Evolutionary conservation across 345 rosid species (phyloP), one percentile per base, ranked within the genome.

Genomic region (Lagerstroemia speciosa): DNA sequence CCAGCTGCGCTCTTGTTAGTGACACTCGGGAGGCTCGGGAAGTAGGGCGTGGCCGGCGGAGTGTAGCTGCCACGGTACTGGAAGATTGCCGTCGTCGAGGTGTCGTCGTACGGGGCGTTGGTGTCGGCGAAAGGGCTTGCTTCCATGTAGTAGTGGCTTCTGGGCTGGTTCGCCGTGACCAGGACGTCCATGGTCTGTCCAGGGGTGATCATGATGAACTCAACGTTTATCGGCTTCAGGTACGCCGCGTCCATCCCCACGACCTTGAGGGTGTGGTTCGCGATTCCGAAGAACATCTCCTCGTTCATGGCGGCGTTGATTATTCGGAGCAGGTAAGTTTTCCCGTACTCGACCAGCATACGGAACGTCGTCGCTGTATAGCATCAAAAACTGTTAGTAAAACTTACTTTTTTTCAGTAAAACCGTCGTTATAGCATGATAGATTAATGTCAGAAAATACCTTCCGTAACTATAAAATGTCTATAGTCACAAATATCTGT

Each of bases 171-270:
- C 24, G 87, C 79, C 3, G 70, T 75, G 71, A 83, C 73, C 62
- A 83, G 46, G 31, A 83, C 62, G 12, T 83, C 83, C 81, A 83
- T 80, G 7, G 87, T 80, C 41, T 83, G 84, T 1, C 84, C 86
- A 2, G 84, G 87, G 19, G 81, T 68, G n/a, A 83, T 78, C 76
- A 78, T 64, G 19, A 83, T 37, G 50, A 78, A 81, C 2, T 61
- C 20, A 0, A 68, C 63, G 0, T 31, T 34, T 22, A 76, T 27
- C 0, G 76, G 78, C 12, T 76, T 79, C 0, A 72, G 57, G 70
- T 79, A 79, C 0, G 80, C 71, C 12, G 69, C 83, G n/a, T 79
- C 83, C 67, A 11, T 53, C 15, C 69, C 82, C 10, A 79, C 79
- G 8, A 79, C 73, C 17, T 65, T 76, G 41, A 79, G 68, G 46